Percentiles rank a stretch among this genome's conserved stretches.
Conservation (phyloP, 768 basidiomycete genomes). For the Strobilomyces confusus region DNA sequence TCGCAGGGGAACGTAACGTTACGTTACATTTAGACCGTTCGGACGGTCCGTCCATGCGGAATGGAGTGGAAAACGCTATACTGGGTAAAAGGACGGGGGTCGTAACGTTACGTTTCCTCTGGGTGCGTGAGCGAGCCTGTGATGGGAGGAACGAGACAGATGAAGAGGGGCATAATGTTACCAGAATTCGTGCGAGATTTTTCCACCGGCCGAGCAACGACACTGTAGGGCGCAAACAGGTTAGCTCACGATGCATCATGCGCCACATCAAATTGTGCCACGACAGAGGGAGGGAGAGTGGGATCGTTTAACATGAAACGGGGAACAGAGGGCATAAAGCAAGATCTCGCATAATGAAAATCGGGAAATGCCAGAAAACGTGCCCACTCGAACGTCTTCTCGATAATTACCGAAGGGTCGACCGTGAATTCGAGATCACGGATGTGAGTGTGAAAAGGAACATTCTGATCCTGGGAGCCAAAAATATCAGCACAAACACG, state of each 20-base stretch:
- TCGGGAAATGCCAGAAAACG: slow-evolving; percentile 16
- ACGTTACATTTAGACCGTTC: slow-evolving; percentile 10
- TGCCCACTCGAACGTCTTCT: slow-evolving; percentile 61
- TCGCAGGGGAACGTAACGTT: slow-evolving; percentile 14
- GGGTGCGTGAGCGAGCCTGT: slow-evolving; percentile 6
- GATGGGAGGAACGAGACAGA: slow-evolving; percentile 32
- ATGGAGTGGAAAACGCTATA: slow-evolving; percentile 22
- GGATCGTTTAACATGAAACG: slow-evolving; percentile 17
- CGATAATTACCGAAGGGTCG: slow-evolving; percentile 49
- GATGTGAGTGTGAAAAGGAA: slow-evolving; percentile 56
- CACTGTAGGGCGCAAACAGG: slow-evolving; percentile 28
- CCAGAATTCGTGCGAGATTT: slow-evolving; percentile 50
- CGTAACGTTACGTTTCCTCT: slow-evolving; percentile 3
- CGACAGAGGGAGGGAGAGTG: slow-evolving; percentile 2
- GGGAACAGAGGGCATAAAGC: slow-evolving; percentile 9
- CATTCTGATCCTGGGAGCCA: slow-evolving; percentile 50
- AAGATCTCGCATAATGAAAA: slow-evolving; percentile 21
- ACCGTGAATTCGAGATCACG: slow-evolving; percentile 54
- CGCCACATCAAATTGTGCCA: slow-evolving; percentile 6
- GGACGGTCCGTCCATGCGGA: slow-evolving; percentile 4
- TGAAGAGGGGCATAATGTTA: slow-evolving; percentile 58
- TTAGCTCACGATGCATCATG: slow-evolving; percentile 7
- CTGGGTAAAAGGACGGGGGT: not conserved
- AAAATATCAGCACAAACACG: slow-evolving; percentile 18
- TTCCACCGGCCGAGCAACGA: slow-evolving; percentile 56